Percentiles rank a stretch among this genome's conserved stretches.
These are phyloP conservation scores for Mucor irregularis DNA, from an alignment of 371 early-diverging fungal species.

Conservation along the genomic window DNA sequence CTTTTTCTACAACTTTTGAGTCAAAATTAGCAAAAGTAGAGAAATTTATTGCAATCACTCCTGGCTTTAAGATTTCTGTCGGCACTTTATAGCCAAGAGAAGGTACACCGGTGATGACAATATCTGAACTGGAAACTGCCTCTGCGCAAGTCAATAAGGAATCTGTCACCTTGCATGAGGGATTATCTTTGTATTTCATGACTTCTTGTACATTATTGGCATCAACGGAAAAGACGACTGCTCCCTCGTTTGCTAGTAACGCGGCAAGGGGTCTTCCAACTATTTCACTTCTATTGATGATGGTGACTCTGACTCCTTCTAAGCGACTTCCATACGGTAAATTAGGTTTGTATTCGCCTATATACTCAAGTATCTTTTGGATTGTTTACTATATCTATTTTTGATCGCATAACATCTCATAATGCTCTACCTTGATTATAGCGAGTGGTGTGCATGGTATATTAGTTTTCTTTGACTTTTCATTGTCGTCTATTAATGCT, in stretches of 20 bases:
- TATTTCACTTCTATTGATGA: conserved; percentile 94
- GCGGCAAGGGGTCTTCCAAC: conserved; percentile 96
- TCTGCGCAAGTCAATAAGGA: conserved; percentile 78
- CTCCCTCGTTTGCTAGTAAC: conserved; percentile 95
- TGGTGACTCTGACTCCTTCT: conserved; percentile 84
- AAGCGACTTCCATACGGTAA: conserved; percentile 89
- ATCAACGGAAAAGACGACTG: conserved; percentile 93
- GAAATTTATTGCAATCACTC: conserved; percentile 94
- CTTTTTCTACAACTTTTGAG: conserved; percentile 78
- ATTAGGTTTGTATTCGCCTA: conserved; percentile 86
- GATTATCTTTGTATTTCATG: conserved; percentile 60
- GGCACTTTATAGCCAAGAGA: conserved; percentile 80
- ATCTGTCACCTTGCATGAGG: conserved; percentile 25
- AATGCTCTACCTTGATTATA: conserved; percentile 88
- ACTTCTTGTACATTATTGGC: conserved; percentile 84
- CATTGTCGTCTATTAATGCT: conserved; percentile 81
- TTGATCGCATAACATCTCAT: neutral
- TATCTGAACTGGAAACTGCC: conserved; percentile 81
- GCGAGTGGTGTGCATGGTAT: conserved; percentile 96
- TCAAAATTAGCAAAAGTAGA: conserved; percentile 90
- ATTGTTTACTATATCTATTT: neutral
- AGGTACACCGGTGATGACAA: conserved; percentile 96
- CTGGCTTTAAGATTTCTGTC: conserved; percentile 80
- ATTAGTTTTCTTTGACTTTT: conserved; percentile 84
- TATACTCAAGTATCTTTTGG: conserved; percentile 77